These are phyloP conservation scores for Termitomyces sp. DNA, from an alignment of 768 basidiomycete genomes.

Conservation along the genomic window DNA sequence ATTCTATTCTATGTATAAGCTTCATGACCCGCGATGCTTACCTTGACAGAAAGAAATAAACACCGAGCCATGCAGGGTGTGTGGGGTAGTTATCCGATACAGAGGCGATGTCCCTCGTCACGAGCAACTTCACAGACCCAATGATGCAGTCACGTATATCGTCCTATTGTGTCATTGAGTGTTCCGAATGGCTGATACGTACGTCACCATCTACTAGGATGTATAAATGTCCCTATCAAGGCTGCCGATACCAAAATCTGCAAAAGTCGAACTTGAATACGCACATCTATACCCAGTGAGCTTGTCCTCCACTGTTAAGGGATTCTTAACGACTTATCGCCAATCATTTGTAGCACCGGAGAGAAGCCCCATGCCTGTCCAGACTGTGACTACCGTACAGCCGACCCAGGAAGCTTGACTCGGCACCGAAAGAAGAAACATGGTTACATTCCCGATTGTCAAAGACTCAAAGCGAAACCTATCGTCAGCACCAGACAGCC, in stretches of 20 bases:
- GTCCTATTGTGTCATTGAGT: background rate
- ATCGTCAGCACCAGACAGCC: background rate
- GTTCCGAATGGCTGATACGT: background rate
- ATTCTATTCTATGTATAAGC: background rate
- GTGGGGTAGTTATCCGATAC: conserved; percentile 16
- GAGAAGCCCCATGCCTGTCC: conserved; percentile 22
- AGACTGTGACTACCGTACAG: conserved; percentile 21
- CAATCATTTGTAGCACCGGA: conserved; percentile 19
- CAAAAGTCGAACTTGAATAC: conserved; percentile 27
- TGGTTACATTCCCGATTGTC: conserved; percentile 15
- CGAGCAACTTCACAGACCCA: conserved; percentile 12
- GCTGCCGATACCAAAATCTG: conserved; percentile 22
- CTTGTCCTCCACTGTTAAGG: background rate
- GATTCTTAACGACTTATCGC: background rate
- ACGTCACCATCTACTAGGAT: conserved; percentile 16
- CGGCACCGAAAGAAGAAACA: conserved; percentile 27
- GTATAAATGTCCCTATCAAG: conserved; percentile 22
- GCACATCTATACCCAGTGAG: conserved; percentile 27
- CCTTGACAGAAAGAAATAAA: conserved; percentile 14
- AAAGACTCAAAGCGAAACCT: conserved; percentile 1
- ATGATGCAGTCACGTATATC: conserved; percentile 11
- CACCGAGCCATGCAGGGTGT: conserved; percentile 14
- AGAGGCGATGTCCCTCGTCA: conserved; percentile 18
- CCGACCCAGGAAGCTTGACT: conserved; percentile 25
- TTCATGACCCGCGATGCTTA: background rate